Evolutionary conservation across 2,329 filamentous ascomycete genomes (phyloP), one percentile per base, ranked within the genome.

Genomic region (Sarocladium kiliense): DNA sequence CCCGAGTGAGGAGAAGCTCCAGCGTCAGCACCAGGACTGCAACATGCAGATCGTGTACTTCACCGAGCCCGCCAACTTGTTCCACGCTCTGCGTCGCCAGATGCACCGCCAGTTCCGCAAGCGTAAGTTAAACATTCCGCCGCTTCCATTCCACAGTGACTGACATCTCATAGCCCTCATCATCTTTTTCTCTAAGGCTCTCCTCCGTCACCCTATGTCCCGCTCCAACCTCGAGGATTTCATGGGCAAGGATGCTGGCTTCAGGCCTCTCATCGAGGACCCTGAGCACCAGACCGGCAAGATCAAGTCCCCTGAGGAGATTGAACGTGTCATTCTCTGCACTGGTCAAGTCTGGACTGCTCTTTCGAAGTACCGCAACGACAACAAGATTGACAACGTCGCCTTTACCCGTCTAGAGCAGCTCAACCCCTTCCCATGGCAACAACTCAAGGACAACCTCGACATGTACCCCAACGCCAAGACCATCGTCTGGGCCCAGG

Each of bases 61-160:
- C 85, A 99, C 94, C n/a, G 89, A 88, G 47, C 94, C 94, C 26
- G 83, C 93, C 61, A 99, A 99, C 75, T 74, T 95, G 70, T 99
- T 99, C 87, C 94, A 99, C 75, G 86, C 94, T 63, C 83, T 99
- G 60, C 89, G 94, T 71, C 86, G 94, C 74, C 94, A 99, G 78
- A 96, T 99, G 86, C 92, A 97, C 81, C 86, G 94, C 67, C 93
- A 99, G 71, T 99, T 99, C 88, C 86, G 94, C 77, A 99, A 99
- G 81, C 94, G 90, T 94, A 81, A 85, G 89, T 80, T 27, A 53
- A 26, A 44, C 25, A 11, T 26, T 41, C 30, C 53, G 41, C 49
- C 10, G 6, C 16, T 30, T 10, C 47, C 11, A 6, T 18, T 41
- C 5, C 19, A 41, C 14, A 14, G 21, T 21, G 11, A 18, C 50